Conservation (phyloP, 495 filamentous ascomycete species). For the Penicillium ucsense region DNA sequence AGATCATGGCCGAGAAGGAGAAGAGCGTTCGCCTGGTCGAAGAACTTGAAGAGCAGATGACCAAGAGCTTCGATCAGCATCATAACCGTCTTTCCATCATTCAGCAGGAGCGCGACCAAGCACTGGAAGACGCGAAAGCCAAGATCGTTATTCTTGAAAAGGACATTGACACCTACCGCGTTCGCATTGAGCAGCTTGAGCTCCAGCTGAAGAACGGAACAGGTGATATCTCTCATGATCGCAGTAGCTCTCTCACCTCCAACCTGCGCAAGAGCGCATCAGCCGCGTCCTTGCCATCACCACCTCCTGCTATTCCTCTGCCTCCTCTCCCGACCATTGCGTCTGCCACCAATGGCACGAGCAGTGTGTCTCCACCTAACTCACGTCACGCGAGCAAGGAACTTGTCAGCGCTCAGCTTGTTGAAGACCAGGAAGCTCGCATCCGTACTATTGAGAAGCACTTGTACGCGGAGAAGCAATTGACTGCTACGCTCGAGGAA, state of each 20-base stretch:
- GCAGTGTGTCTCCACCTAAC: constrained; percentile 36
- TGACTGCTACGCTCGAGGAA: constrained; percentile 89
- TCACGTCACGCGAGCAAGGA: constrained; percentile 75
- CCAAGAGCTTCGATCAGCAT: constrained; percentile 86
- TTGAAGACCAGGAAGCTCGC: constrained; percentile 87
- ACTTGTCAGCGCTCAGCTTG: constrained; percentile 51
- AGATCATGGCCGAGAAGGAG: constrained; percentile 52
- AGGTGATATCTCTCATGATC: constrained; percentile 39
- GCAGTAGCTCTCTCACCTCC: constrained; percentile 68
- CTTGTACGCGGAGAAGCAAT: constrained; percentile 88
- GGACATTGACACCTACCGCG: constrained; percentile 42
- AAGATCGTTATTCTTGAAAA: constrained; percentile 36
- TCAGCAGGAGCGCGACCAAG: constrained; percentile 44
- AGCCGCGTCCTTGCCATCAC: constrained; percentile 76
- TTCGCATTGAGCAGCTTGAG: constrained; percentile 43
- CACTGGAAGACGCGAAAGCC: constrained; percentile 37
- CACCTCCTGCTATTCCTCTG: constrained; percentile 91
- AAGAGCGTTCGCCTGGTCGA: constrained; percentile 87
- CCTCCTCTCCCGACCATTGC: constrained; percentile 46
- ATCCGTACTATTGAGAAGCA: constrained; percentile 97
- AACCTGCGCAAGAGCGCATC: constrained; percentile 81
- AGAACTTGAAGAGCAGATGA: constrained; percentile 95
- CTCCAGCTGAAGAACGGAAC: constrained; percentile 38
- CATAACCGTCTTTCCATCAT: constrained; percentile 73
- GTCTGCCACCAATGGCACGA: constrained; percentile 24